These are phyloP conservation scores for Trifolium dubium DNA, from an alignment of 306 rosid species.

Conservation along the genomic window DNA sequence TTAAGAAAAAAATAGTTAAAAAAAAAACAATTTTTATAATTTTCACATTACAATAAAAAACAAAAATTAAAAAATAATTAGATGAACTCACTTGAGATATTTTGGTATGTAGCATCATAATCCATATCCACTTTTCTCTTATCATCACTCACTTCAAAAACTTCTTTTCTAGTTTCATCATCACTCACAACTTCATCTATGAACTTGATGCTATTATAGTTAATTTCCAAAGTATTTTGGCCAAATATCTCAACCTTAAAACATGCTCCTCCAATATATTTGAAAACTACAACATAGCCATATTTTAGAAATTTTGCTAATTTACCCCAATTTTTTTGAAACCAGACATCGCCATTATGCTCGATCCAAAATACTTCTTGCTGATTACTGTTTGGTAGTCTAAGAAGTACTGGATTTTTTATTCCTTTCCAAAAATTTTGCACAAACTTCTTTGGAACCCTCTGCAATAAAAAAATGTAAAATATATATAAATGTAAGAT, in stretches of 20 bases:
- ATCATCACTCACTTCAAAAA: no score
- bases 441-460: neutral
- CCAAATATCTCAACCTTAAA: neutral
- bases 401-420: neutral
- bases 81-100: no score
- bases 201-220: neutral
- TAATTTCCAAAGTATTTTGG: neutral
- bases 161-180: neutral
- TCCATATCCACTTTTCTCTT: no score
- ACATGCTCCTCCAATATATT: neutral
- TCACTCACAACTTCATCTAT: neutral
- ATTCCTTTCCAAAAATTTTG: neutral
- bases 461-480: neutral
- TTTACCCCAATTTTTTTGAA: neutral
- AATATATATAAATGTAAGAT: no score
- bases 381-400: neutral
- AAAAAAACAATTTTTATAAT: no score
- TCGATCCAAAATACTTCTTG: neutral
- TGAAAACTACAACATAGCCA: neutral
- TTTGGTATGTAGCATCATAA: no score
- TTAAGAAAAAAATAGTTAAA: no score
- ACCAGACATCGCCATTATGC: neutral
- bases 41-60: no score
- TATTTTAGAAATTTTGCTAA: neutral
- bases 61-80: no score